Evolutionary conservation across 306 rosid genomes (phyloP), one percentile per base, ranked within the genome.

Genomic region (Canavalia ensiformis): DNA sequence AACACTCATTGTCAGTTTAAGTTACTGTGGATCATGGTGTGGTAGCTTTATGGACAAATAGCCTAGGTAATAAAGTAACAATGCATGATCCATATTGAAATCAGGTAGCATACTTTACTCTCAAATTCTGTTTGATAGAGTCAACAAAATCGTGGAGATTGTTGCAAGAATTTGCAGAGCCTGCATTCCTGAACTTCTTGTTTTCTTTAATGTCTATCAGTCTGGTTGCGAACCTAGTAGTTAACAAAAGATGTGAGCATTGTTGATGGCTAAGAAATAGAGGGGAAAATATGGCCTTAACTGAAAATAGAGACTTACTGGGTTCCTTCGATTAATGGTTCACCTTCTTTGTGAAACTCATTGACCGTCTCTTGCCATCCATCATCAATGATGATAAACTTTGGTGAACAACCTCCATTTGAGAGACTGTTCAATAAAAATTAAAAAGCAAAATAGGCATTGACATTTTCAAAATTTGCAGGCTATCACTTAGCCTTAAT

Each of bases 331-430:
- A 86, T 31, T 5, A 35, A 54, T 28, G 89, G 87, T 82, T 90
- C 91, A 11, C 88, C 90, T 79, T 89, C 91, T 85, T 85, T 85
- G 39, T 31, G 51, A 58, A 88, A 89, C 46, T 89, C 91, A 6
- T 89, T 86, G 78, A 64, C 28, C 0, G 85, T 85, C 39, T 85
- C 86, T 87, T 94, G 91, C 97, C 94, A 91, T 79, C 94, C 97
- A 78, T 91, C 98, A 42, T 94, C 98, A 37, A 94, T 84, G 52
- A 89, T 82, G 75, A 91, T 81, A 85, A 87, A 91, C 77, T 88
- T 94, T 0, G 92, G 94, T 5, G 89, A 76, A 81, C 80, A 70
- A 39, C 93, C 97, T 65, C 97, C 93, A 74, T 86, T 76, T 6
- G 76, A 75, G 68, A 91, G 83, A 78, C 94, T 93, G 73, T 47